phyloP scores from a whole-genome alignment of 2,329 filamentous ascomycete genomes.

The Acrodontium crateriforme region DNA sequence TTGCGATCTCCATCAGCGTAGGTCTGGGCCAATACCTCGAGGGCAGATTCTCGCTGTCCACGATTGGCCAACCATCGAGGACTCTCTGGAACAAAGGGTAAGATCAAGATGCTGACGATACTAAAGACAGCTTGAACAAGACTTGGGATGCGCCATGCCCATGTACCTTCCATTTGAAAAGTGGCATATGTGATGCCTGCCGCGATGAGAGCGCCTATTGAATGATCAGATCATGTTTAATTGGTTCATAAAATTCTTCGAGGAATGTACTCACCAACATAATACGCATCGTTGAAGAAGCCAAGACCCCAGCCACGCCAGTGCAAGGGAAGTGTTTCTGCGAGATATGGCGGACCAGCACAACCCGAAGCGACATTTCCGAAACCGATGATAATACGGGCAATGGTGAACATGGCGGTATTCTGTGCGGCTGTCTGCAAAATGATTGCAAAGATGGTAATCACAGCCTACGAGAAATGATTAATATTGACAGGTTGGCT shows the following conservation, averaged over 20 bases:
- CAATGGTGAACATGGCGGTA: conserved; percentile 36
- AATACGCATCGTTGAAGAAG: conserved; percentile 27
- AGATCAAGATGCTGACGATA: conserved; percentile 27
- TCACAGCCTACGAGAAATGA: no score
- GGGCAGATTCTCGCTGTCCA: conserved; percentile 29
- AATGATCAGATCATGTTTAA: not conserved
- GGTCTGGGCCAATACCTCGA: conserved; percentile 28
- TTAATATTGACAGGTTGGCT: no score
- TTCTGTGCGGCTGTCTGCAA: conserved; percentile 37
- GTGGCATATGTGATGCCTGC: conserved; percentile 35
- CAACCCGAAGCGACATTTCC: conserved; percentile 21
- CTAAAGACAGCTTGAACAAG: conserved; percentile 30
- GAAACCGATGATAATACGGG: conserved; percentile 35
- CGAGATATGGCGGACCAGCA: not conserved
- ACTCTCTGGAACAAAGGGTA: conserved; percentile 35
- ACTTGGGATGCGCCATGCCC: conserved; percentile 34
- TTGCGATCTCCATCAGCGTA: conserved; percentile 31
- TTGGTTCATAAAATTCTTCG: not conserved
- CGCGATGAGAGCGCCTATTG: conserved; percentile 29
- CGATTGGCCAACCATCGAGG: conserved; percentile 35
- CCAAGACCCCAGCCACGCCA: conserved; percentile 34
- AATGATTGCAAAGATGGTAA: conserved; percentile 33
- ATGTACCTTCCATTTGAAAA: conserved; percentile 28
- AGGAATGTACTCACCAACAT: conserved; percentile 4
- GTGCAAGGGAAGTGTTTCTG: not conserved